phyloP scores from a whole-genome alignment of 441 rosid species.

The Arabidopsis hybrid region DNA sequence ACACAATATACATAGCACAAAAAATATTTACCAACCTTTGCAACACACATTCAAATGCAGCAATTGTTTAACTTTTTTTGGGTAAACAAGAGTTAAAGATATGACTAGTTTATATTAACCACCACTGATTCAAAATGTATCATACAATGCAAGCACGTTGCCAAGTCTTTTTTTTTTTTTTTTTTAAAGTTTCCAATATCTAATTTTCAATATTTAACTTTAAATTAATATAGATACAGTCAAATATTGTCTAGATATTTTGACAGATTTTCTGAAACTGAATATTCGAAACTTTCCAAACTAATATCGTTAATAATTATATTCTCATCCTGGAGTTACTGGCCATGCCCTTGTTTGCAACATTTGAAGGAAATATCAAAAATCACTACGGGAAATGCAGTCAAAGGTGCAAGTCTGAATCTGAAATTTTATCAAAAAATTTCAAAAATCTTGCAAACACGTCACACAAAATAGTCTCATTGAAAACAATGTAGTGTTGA shows the following conservation, averaged over 20 bases:
- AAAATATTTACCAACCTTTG: too few relatives aligned
- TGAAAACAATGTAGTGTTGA: background rate
- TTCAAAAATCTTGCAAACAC: background rate
- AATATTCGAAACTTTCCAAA: constrained; percentile 19
- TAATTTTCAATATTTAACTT: background rate
- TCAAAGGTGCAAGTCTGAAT: background rate
- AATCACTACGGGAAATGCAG: too few relatives aligned
- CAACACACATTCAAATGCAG: too few relatives aligned
- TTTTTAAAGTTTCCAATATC: background rate
- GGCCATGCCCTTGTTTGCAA: too few relatives aligned
- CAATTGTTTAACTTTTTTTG: too few relatives aligned
- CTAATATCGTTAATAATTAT: background rate
- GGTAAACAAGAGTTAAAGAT: too few relatives aligned
- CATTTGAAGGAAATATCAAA: too few relatives aligned
- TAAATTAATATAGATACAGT: background rate
- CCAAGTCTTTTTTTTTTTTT: background rate
- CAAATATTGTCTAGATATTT: constrained; percentile 19
- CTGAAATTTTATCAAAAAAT: background rate
- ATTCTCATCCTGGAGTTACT: too few relatives aligned
- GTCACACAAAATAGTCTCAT: background rate
- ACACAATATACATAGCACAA: too few relatives aligned
- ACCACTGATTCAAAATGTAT: too few relatives aligned
- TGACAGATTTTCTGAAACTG: constrained; percentile 4
- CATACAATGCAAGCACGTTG: background rate
- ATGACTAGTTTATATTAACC: too few relatives aligned